Percentiles rank a stretch among this genome's conserved stretches.
These are phyloP conservation scores for Yamadazyma jaroonii DNA, from an alignment of 1,139 yeast genomes.

Conservation along the genomic window DNA sequence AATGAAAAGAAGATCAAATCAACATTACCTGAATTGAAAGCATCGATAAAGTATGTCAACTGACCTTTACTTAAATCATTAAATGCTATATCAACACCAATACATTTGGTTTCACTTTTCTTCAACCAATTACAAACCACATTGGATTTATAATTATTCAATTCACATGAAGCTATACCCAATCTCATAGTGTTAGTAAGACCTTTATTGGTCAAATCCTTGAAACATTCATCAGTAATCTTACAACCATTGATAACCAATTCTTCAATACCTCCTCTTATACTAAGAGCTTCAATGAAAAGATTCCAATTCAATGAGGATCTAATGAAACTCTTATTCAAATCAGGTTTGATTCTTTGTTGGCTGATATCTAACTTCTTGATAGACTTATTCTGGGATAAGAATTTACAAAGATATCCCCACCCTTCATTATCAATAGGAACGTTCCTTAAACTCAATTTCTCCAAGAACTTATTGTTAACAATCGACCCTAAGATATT, in stretches of 20 bases:
- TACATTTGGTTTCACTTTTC: slow-evolving; percentile 50
- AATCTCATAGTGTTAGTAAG: slow-evolving; percentile 61
- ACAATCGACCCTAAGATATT: slow-evolving; percentile 64
- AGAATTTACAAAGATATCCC: slow-evolving; percentile 70
- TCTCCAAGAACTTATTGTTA: slow-evolving; percentile 57
- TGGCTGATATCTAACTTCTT: slow-evolving; percentile 78
- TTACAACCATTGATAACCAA: slow-evolving; percentile 79
- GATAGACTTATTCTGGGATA: slow-evolving; percentile 55
- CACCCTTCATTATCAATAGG: slow-evolving; percentile 71
- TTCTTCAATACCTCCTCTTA: slow-evolving; percentile 78
- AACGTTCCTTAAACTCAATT: slow-evolving; percentile 76
- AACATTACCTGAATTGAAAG: slow-evolving; percentile 33
- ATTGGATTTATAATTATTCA: slow-evolving; percentile 54
- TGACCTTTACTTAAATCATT: slow-evolving; percentile 65
- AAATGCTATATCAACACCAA: slow-evolving; percentile 84
- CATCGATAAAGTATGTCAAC: slow-evolving; percentile 48
- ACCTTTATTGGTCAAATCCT: slow-evolving; percentile 50
- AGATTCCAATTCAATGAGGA: slow-evolving; percentile 76
- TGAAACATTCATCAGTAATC: slow-evolving; percentile 51
- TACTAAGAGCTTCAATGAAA: slow-evolving; percentile 54
- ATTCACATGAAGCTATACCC: slow-evolving; percentile 73
- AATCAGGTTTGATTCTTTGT: slow-evolving; percentile 58
- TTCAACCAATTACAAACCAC: slow-evolving; percentile 64
- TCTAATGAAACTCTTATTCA: slow-evolving; percentile 45
- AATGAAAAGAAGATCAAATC: slow-evolving; percentile 64